A percentile compares a stretch with the other conserved stretches of the same genome.
phyloP scores from a whole-genome alignment of 257 asterid species.

The Solanum chilense region DNA sequence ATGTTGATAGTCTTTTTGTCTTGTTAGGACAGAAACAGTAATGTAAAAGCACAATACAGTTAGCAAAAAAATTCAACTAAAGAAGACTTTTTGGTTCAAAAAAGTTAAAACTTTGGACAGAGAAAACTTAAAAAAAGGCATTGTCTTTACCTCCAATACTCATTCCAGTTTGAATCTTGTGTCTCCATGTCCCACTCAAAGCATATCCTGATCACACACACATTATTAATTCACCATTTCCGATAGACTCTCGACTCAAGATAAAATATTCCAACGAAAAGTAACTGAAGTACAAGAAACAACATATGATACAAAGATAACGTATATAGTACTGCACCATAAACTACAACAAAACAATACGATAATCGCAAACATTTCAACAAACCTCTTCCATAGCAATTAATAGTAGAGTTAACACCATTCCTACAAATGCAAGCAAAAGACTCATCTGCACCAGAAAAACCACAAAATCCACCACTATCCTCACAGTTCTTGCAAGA shows the following conservation, averaged over 20 bases:
- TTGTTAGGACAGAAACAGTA: background rate
- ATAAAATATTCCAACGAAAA: background rate
- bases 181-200: constrained; percentile 38
- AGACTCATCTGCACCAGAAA: constrained; percentile 22
- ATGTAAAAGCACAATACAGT: constrained; percentile 11
- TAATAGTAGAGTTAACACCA: constrained; percentile 42
- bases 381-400: constrained; percentile 64
- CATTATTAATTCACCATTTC: background rate
- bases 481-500: constrained; percentile 58
- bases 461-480: constrained; percentile 65
- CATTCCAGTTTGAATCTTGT: constrained; percentile 31
- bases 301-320: background rate
- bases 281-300: background rate
- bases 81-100: constrained; percentile 20
- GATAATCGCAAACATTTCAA: background rate
- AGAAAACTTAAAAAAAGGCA: background rate
- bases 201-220: constrained; percentile 33
- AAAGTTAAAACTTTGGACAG: background rate
- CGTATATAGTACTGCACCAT: background rate
- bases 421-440: constrained; percentile 54
- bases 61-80: background rate
- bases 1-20: background rate
- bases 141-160: constrained; percentile 38
- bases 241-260: background rate
- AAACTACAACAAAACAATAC: background rate